These are phyloP conservation scores for Aspergillus saccharolyticus DNA, from an alignment of 495 filamentous ascomycete genomes.

Conservation along the genomic window DNA sequence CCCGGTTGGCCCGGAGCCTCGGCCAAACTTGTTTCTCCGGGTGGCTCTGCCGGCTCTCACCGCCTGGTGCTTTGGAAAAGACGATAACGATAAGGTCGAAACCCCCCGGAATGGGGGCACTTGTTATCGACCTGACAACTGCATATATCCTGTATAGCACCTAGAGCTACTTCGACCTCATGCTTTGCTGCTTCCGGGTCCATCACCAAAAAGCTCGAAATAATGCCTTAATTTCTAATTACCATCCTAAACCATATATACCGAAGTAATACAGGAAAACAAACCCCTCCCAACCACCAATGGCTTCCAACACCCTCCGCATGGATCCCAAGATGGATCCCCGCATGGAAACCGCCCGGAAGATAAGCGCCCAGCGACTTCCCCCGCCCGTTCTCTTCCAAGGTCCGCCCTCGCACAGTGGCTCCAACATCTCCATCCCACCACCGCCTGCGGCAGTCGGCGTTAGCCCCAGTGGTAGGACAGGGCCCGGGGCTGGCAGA, in stretches of 20 bases:
- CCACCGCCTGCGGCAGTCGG: slow-evolving; percentile 32
- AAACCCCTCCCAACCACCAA: neutral
- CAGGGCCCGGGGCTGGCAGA: slow-evolving; percentile 16
- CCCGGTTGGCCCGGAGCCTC: too few species aligned
- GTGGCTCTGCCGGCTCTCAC: slow-evolving; percentile 8
- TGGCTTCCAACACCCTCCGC: slow-evolving; percentile 15
- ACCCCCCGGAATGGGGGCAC: slow-evolving; percentile 6
- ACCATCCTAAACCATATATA: too few species aligned
- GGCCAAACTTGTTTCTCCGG: neutral
- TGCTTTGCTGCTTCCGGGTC: too few species aligned
- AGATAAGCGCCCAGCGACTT: slow-evolving; percentile 51
- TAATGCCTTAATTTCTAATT: neutral
- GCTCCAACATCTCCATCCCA: slow-evolving; percentile 68
- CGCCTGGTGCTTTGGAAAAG: neutral
- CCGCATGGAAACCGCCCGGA: slow-evolving; percentile 26
- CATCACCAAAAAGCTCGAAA: neutral
- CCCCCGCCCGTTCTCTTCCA: slow-evolving; percentile 76
- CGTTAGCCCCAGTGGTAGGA: neutral
- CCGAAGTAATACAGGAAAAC: too few species aligned
- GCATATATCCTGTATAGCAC: too few species aligned
- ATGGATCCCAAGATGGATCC: slow-evolving; percentile 20
- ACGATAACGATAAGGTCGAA: slow-evolving; percentile 25
- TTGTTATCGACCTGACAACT: too few species aligned
- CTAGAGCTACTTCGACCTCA: too few species aligned
- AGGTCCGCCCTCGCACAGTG: slow-evolving; percentile 70